Percentiles rank a stretch among this genome's conserved stretches.
These are phyloP conservation scores for Pochonia chlamydosporia DNA, from an alignment of 2,329 filamentous ascomycete species.

Conservation along the genomic window DNA sequence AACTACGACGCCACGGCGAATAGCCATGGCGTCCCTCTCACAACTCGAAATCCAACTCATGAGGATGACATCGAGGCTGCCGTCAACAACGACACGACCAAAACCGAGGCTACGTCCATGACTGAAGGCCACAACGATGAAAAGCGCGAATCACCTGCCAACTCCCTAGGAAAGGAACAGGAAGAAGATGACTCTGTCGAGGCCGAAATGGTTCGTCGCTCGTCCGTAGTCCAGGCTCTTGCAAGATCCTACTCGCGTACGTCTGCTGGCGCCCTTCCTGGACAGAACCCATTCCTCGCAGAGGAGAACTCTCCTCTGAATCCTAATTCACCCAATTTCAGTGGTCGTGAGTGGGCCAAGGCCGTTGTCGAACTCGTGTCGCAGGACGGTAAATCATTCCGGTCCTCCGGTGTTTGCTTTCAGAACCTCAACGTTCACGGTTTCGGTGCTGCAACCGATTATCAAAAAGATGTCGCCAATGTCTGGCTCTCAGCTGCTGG, in stretches of 20 bases:
- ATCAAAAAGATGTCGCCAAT: constrained; percentile 62
- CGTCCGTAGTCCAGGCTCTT: constrained; percentile 48
- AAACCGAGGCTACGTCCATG: constrained; percentile 29
- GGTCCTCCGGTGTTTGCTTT: constrained; percentile 60
- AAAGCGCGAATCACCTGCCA: constrained; percentile 21
- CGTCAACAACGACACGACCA: constrained; percentile 20
- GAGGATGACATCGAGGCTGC: constrained; percentile 18
- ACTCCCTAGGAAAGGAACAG: constrained; percentile 25
- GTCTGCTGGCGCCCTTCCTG: constrained; percentile 25
- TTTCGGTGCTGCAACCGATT: constrained; percentile 62
- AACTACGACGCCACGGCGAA: constrained; percentile 45
- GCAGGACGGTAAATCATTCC: constrained; percentile 47
- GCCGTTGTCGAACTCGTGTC: constrained; percentile 47
- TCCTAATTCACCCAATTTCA: constrained; percentile 48
- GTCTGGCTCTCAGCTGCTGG: constrained; percentile 47
- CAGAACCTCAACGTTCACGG: constrained; percentile 64
- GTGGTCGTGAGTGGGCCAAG: constrained; percentile 53
- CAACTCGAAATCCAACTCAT: constrained; percentile 18
- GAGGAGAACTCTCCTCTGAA: constrained; percentile 46
- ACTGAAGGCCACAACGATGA: constrained; percentile 28
- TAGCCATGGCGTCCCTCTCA: constrained; percentile 30
- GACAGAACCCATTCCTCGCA: constrained; percentile 44
- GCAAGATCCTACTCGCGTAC: constrained; percentile 49
- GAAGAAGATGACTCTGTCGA: constrained; percentile 15
- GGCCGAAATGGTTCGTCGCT: constrained; percentile 43